Base-by-base conservation (phyloP, 495 filamentous ascomycete species). In the Trichodelitschia bisporula region DNA sequence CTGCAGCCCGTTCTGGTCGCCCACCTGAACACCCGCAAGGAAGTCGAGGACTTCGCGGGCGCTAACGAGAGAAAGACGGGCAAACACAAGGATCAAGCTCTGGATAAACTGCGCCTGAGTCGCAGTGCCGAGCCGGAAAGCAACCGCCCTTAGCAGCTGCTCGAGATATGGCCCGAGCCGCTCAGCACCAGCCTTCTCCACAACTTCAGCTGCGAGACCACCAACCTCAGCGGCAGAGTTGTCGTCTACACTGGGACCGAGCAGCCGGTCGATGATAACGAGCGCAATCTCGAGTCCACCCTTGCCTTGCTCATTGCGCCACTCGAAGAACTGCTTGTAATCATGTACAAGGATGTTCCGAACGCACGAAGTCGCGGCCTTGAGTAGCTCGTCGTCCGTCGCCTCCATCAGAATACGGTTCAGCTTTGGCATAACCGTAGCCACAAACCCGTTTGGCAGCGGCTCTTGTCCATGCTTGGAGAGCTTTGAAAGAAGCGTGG, bases 181-280 rank as follows among this genome's bases (percentile, higher is more conserved):
- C 39, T 92, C 82, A 15, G 72, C 67, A 18, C 83, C 80, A 21
- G 84, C 86, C 46, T 77, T 83, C 50, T 95, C 89, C 4, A 97
- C 89, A 35, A 95, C 55, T 45, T 92, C 86, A 0, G 83, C 86
- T 0, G 86, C 86, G 29, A 97, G 62, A 17, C 83, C 78, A 35
- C 86, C 86, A 16, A 97, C 82, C 53, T 95, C 89, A 4, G 78
- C 75, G n/a, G 89, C 86, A 4, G 80, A 76, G 32, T 76, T 76
- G 39, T 95, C 86, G 30, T 82, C 75, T 18, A 93, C 69, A 2
- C 61, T 49, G 0, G 78, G 74, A 1, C 73, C 69, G 14, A 97
- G 61, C 3, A 97, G 60, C n/a, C 83, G 75, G 47, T 92, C 86
- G 40, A 97, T 84, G 40, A 97, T 84, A 31, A 78, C 58, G 25